phyloP scores from a whole-genome alignment of 371 early-diverging fungal species.

The Rhizopus delemar region DNA sequence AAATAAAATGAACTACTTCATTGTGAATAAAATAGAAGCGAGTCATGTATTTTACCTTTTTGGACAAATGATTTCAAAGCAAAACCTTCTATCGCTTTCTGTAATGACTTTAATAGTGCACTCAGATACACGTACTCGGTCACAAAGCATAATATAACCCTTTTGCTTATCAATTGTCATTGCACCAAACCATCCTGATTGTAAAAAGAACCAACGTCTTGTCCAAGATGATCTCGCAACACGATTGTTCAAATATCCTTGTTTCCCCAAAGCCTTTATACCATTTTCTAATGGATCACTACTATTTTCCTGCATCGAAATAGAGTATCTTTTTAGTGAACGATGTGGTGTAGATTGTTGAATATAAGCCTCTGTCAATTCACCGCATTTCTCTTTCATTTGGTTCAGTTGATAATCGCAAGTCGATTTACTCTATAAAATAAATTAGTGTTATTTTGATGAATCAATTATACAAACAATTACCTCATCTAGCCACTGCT shows the following conservation, averaged over 20 bases:
- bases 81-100: constrained; percentile 68
- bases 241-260: constrained; percentile 40
- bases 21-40: constrained; percentile 4
- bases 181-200: constrained; percentile 57
- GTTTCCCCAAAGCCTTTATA: constrained; percentile 18
- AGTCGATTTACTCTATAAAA: constrained; percentile 33
- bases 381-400: constrained; percentile 27
- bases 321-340: constrained; percentile 33
- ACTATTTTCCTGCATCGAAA: background rate
- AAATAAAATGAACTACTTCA: constrained; percentile 37
- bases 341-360: constrained; percentile 38
- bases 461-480: background rate
- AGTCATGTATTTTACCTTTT: constrained; percentile 38
- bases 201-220: constrained; percentile 61
- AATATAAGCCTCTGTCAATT: constrained; percentile 34
- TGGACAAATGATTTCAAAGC: constrained; percentile 65
- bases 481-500: constrained; percentile 45
- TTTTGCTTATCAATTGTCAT: constrained; percentile 52
- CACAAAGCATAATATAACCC: constrained; percentile 55
- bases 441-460: constrained; percentile 3
- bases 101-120: constrained; percentile 47
- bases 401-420: constrained; percentile 35
- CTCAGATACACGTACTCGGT: constrained; percentile 50
- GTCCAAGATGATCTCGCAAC: constrained; percentile 45
- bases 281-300: background rate